Base-by-base conservation (phyloP, 2,329 filamentous ascomycete genomes). In the Beauveria pseudobassiana region DNA sequence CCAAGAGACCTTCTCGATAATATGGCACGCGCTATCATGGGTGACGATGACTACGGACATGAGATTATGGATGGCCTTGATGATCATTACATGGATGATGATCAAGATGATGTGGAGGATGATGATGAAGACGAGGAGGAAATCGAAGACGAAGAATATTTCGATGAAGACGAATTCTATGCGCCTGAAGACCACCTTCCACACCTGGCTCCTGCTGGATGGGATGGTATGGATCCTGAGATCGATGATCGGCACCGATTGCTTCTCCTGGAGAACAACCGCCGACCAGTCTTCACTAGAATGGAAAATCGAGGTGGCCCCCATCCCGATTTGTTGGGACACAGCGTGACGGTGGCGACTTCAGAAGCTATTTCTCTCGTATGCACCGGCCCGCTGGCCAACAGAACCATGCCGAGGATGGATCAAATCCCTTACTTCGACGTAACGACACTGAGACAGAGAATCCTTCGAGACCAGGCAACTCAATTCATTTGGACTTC, bases 371-470 rank as follows among this genome's bases (percentile, higher is more conserved):
- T 63, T 79, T 74, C 78, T 75, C 75, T 24, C 73, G 83, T 66
- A 75, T 80, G 64, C 82, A 86, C 67, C 79, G 84, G 62, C 73
- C 81, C 59, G 80, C 80, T 52, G 77, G 76, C 22, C 78, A 82
- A 38, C 76, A 83, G 58, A 46, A 40, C 22, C 80, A 80, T 30
- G 81, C 83, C 40, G 91, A 96, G 65, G 93, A 97, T 71, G 92
- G 91, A 3, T 81, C 87, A 24, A 97, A 98, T 70, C 93, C 93
- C 49, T 80, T 98, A 14, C 84, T 98, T 59, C 88, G 92, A 65
- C 87, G 90, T 51, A 74, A 71, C 53, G 75, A 77, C 24, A 68
- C 74, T 28, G 73, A 70, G 26, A 76, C 77, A 61, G 81, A 85
- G 20, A 70, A 69, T 40, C 69, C 79, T 9, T 78, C 82, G 57